Evolutionary conservation across 306 rosid genomes (phyloP).

Genomic region (Vigna nakashimae): DNA sequence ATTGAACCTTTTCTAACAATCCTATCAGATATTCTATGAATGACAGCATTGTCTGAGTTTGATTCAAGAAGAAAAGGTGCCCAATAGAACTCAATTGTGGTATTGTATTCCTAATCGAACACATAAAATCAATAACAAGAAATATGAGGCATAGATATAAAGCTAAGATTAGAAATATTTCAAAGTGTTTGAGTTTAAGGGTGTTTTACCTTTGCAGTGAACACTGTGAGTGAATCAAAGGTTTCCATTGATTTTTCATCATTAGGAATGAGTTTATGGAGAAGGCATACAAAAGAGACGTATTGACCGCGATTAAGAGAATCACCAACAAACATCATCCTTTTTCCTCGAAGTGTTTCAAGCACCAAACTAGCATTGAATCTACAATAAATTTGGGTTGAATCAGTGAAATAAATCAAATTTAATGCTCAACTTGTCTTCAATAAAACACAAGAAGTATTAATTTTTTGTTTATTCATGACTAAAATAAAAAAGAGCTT

Average conservation of each 20-base stretch:
- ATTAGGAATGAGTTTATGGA: constrained; percentile 75
- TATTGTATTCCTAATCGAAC: constrained; percentile 69
- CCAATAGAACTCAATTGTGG: constrained; percentile 99
- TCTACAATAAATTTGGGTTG: constrained; percentile 39
- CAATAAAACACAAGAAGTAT: too few relatives aligned
- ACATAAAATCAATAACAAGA: neutral
- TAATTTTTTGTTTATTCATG: too few relatives aligned
- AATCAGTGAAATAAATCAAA: neutral
- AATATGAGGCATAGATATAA: neutral
- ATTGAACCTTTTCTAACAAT: constrained; percentile 87
- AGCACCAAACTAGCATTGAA: constrained; percentile 89
- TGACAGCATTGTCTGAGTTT: constrained; percentile 76
- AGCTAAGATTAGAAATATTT: neutral
- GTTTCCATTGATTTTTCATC: constrained; percentile 91
- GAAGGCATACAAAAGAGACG: constrained; percentile 89
- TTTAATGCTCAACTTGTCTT: neutral
- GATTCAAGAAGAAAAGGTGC: constrained; percentile 97
- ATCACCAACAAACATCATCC: constrained; percentile 96
- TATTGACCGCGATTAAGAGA: constrained; percentile 93
- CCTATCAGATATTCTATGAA: constrained; percentile 84
- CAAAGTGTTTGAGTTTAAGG: neutral
- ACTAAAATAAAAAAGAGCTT: neutral
- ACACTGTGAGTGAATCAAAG: constrained; percentile 84
- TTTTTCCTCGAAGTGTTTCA: constrained; percentile 84
- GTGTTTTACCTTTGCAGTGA: constrained; percentile 84